Evolutionary conservation across 2,329 filamentous ascomycete species (phyloP).

Genomic region (Ceratocystis alfenasii): DNA sequence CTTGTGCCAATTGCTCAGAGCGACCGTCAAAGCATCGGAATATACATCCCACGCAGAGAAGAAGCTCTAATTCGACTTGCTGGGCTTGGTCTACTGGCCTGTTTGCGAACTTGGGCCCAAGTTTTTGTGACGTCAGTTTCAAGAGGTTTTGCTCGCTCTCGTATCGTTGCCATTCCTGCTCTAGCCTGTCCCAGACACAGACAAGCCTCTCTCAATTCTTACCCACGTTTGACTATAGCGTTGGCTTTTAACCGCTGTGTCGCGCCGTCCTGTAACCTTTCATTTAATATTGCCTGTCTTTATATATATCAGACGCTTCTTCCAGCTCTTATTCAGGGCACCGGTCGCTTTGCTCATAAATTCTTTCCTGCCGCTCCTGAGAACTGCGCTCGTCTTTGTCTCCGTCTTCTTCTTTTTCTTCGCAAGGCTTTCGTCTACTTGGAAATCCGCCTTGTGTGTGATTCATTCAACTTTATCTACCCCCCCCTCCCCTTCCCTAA

Average conservation of each 20-base stretch:
- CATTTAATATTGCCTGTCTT: background rate
- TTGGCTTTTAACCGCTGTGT: background rate
- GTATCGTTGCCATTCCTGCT: background rate
- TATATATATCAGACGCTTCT: background rate
- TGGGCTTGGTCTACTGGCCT: background rate
- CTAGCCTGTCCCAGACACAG: background rate
- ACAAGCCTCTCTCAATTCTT: background rate
- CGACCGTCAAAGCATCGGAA: too few relatives aligned
- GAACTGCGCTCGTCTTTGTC: background rate
- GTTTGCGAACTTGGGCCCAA: background rate
- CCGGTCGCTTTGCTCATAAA: background rate
- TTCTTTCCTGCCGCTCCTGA: background rate
- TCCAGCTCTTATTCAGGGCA: background rate
- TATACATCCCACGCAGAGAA: background rate
- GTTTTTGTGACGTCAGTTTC: background rate
- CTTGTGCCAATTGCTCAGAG: too few relatives aligned
- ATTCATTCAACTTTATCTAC: background rate
- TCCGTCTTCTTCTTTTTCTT: conserved; percentile 11
- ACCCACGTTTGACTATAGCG: background rate
- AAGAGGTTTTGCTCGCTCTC: background rate
- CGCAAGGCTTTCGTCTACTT: background rate
- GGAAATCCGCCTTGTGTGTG: background rate
- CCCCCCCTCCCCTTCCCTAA: conserved; percentile 11
- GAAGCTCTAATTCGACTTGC: background rate
- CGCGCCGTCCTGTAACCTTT: background rate